Evolutionary conservation across 306 rosid genomes (phyloP).

Genomic region (Quercus engelmannii): DNA sequence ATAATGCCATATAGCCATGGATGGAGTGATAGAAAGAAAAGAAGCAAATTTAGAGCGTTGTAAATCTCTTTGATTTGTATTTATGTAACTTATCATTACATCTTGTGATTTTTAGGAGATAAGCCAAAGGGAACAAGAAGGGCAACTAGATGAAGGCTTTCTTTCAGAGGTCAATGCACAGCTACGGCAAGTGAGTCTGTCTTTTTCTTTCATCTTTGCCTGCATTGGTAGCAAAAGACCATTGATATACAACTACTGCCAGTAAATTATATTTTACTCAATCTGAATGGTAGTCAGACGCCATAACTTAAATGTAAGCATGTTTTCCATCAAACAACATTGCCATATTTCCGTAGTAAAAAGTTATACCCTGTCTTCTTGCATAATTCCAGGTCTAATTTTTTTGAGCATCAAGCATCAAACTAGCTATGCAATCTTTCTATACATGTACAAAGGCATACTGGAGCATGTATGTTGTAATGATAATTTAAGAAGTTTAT

Average conservation of each 20-base stretch:
- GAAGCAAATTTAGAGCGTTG: neutral
- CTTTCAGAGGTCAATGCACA: constrained; percentile 94
- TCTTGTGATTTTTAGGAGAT: constrained; percentile 55
- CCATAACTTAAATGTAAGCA: neutral
- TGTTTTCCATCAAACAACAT: neutral
- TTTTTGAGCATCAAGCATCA: neutral
- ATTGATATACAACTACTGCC: neutral
- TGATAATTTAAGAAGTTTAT: neutral
- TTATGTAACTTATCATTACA: constrained; percentile 10
- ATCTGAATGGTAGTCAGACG: neutral
- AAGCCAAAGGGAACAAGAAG: constrained; percentile 71
- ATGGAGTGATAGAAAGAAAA: neutral
- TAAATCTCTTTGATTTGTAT: neutral
- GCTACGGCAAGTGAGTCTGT: constrained; percentile 75
- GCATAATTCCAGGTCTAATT: neutral
- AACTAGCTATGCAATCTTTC: neutral
- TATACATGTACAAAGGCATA: neutral
- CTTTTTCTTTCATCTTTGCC: constrained; percentile 7
- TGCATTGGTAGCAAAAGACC: constrained; percentile 10
- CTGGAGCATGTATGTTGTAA: neutral
- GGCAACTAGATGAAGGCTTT: constrained; percentile 89
- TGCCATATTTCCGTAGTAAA: neutral
- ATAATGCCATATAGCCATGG: neutral
- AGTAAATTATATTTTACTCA: neutral
- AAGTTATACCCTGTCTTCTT: neutral